Conservation (phyloP, 495 filamentous ascomycete species). For the Lasiosphaeria ovina region DNA sequence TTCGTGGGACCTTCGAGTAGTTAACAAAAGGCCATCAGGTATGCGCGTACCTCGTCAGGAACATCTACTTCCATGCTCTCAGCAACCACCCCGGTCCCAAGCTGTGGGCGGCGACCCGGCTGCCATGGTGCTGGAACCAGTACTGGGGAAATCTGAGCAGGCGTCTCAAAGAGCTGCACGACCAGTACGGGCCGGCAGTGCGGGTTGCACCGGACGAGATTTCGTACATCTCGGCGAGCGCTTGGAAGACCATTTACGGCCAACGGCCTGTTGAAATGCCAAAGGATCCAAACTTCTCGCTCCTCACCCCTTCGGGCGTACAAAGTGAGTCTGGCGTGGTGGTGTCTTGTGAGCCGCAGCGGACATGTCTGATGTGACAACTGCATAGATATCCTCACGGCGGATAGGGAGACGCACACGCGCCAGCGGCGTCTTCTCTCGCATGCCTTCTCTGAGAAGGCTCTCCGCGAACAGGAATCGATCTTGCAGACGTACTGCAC, state of each 20-base stretch:
- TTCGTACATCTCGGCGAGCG: slow-evolving; percentile 19
- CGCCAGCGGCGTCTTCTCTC: background rate
- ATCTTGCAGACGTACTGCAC: background rate
- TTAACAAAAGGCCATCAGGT: background rate
- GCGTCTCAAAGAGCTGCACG: slow-evolving; percentile 15
- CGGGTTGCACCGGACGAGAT: slow-evolving; percentile 26
- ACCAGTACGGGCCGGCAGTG: slow-evolving; percentile 23
- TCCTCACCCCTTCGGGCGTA: background rate
- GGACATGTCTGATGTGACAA: background rate
- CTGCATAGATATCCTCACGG: background rate
- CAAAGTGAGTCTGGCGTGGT: background rate
- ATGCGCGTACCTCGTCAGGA: slow-evolving; percentile 28
- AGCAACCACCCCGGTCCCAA: slow-evolving; percentile 48
- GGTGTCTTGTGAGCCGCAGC: too few species aligned
- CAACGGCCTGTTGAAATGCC: background rate
- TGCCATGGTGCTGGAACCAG: slow-evolving; percentile 21
- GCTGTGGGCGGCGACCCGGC: slow-evolving; percentile 1
- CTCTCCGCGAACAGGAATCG: background rate
- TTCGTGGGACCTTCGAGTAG: background rate
- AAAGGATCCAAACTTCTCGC: slow-evolving; percentile 1
- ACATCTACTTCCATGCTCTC: slow-evolving; percentile 50
- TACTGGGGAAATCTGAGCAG: slow-evolving; percentile 8
- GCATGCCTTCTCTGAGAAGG: background rate
- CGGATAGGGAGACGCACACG: background rate
- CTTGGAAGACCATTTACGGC: slow-evolving; percentile 29